Evolutionary conservation across 257 asterid genomes (phyloP), one percentile per base, ranked within the genome.

Genomic region (Nicotiana sylvestris): DNA sequence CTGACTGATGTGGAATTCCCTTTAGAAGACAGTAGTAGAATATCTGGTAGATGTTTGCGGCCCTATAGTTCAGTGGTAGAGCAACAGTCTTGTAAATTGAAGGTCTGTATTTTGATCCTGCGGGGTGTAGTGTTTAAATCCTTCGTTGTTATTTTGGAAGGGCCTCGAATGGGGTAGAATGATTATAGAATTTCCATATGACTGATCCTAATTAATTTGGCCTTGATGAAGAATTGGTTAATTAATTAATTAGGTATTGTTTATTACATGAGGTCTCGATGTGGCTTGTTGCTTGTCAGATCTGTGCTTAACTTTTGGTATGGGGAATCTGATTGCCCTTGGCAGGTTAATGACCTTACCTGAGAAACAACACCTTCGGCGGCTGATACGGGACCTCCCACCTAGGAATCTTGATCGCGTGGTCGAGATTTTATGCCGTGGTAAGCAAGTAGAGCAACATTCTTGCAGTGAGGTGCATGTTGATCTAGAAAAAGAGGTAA

Each of bases 401-500:
- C 87, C 91, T 16, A 65, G 17, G 72, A 89, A 92, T 85, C 90
- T 93, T 46, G 92, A 86, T 56, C 93, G 88, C 21, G 92, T 93
- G 1, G 94, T 84, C 83, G 95, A 93, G 83, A 86, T 93, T 30
- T 74, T 93, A 15, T 85, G 81, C 27, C 86, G 46, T 15, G 32
- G 66, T 35, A 86, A 83, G 74, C 90, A 87, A 67, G 35, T 70
- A 33, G 78, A 81, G 35, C 43, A 61, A n/a, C 8, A 37, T 85
- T 64, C 88, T 29, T 49, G 81, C 51, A 83, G 80, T 30, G 91
- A 88, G 88, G 69, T 91, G 83, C 84, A 65, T 8, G 86, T 92
- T 33, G 95, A 93, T 81, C 86, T 95, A 32, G 91, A 87, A 2
- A 74, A 82, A 15, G 88, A 92, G 98, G 98, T 93, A 90, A n/a